phyloP scores from a whole-genome alignment of 2,329 filamentous ascomycete genomes.

The Davidsoniella neocaledoniae region DNA sequence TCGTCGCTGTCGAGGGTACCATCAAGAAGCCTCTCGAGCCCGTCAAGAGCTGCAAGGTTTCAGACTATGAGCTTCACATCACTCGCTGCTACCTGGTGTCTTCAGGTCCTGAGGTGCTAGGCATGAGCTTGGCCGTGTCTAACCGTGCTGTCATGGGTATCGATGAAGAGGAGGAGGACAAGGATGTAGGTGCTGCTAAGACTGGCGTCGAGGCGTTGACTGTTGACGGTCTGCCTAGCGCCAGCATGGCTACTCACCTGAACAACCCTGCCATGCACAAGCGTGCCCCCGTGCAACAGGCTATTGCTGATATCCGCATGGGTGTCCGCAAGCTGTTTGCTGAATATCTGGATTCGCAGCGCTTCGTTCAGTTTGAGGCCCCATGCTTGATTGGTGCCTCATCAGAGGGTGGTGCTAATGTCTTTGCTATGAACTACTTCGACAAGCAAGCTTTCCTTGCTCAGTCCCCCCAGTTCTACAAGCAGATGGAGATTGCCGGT shows the following conservation, averaged over 20 bases:
- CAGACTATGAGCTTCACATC: slow-evolving; percentile 73
- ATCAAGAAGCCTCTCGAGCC: slow-evolving; percentile 73
- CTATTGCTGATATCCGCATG: slow-evolving; percentile 41
- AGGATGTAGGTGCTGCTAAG: slow-evolving; percentile 17
- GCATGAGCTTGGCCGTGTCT: slow-evolving; percentile 38
- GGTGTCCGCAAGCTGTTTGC: slow-evolving; percentile 54
- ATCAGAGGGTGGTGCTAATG: slow-evolving; percentile 82
- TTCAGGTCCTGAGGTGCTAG: slow-evolving; percentile 38
- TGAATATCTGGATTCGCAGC: slow-evolving; percentile 58
- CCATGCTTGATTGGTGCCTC: slow-evolving; percentile 80
- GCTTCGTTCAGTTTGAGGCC: slow-evolving; percentile 74
- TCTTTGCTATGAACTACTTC: slow-evolving; percentile 85
- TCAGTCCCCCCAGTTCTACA: slow-evolving; percentile 73
- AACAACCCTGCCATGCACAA: slow-evolving; percentile 91
- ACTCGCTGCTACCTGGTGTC: slow-evolving; percentile 68
- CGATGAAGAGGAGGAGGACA: slow-evolving; percentile 34
- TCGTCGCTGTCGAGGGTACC: slow-evolving; percentile 61
- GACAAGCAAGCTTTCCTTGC: slow-evolving; percentile 65
- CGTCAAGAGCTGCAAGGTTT: slow-evolving; percentile 73
- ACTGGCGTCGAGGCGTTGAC: slow-evolving; percentile 27
- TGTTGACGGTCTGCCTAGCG: slow-evolving; percentile 42
- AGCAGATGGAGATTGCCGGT: slow-evolving; percentile 71
- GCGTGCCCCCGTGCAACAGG: slow-evolving; percentile 77
- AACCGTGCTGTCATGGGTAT: slow-evolving; percentile 40
- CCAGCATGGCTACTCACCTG: slow-evolving; percentile 67